Percentiles rank a stretch among this genome's conserved stretches.
Evolutionary conservation across 768 basidiomycete genomes (phyloP).

Genomic region (Hysterangium stoloniferum): DNA sequence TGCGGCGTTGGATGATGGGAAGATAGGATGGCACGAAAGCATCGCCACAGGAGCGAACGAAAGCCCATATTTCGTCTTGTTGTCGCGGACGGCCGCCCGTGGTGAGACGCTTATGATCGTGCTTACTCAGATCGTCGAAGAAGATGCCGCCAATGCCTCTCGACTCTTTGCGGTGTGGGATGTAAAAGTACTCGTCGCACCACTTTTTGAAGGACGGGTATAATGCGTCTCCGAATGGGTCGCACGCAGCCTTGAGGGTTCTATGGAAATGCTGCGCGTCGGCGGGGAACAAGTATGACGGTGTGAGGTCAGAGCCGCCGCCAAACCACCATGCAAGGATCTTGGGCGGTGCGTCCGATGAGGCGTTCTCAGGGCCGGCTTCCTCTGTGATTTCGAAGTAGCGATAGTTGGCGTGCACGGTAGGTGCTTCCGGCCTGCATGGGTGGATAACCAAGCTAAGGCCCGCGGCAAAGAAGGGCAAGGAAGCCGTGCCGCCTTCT

Average conservation of each 20-base stretch:
- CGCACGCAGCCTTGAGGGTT: constrained; percentile 69
- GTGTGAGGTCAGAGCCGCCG: constrained; percentile 91
- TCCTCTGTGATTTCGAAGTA: constrained; percentile 88
- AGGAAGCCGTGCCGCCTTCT: constrained; percentile 41
- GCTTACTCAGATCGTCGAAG: constrained; percentile 84
- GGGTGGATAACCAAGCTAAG: constrained; percentile 93
- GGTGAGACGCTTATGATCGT: constrained; percentile 53
- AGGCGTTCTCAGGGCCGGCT: constrained; percentile 18
- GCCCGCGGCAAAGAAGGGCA: constrained; percentile 93
- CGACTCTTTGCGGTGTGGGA: constrained; percentile 78
- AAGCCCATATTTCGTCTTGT: constrained; percentile 65
- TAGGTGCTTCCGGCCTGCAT: constrained; percentile 86
- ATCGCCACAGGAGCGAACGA: constrained; percentile 63
- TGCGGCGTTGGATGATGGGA: constrained; percentile 67
- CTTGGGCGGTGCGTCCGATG: constrained; percentile 29
- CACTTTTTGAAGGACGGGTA: constrained; percentile 84
- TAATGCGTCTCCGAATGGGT: constrained; percentile 55
- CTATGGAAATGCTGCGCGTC: constrained; percentile 85
- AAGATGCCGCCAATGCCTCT: constrained; percentile 93
- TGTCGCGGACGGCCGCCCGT: constrained; percentile 39
- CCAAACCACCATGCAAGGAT: constrained; percentile 97
- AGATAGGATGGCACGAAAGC: constrained; percentile 87
- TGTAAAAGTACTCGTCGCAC: constrained; percentile 97
- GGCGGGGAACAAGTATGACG: constrained; percentile 82
- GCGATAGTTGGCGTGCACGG: constrained; percentile 93